phyloP scores from a whole-genome alignment of 1,139 yeast species.

The Sugiyamaella japonica region DNA sequence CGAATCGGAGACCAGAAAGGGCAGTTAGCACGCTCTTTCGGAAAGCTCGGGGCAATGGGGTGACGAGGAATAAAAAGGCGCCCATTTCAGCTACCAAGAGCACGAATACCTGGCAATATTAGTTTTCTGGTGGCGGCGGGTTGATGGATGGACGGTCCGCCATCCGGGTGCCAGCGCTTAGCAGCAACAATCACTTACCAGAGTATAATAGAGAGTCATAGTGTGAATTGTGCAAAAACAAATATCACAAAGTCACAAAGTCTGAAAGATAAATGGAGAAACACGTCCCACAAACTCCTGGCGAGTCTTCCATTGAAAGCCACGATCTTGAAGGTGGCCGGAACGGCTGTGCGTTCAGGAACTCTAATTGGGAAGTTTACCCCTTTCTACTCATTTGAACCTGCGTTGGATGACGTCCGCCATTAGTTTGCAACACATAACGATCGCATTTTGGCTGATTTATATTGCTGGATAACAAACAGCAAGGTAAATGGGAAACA shows the following conservation, averaged over 20 bases:
- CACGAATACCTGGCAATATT: constrained; percentile 53
- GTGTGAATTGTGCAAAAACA: background rate
- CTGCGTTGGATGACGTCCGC: background rate
- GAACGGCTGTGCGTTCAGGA: background rate
- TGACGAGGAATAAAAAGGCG: constrained; percentile 75
- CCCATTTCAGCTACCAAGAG: constrained; percentile 75
- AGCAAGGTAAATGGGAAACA: too few species aligned
- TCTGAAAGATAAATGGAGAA: background rate
- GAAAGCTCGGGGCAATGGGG: constrained; percentile 78
- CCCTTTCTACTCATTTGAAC: background rate
- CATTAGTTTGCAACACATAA: background rate
- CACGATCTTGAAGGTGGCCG: background rate
- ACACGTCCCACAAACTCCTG: background rate
- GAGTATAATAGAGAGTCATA: constrained; percentile 74
- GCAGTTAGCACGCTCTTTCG: constrained; percentile 68
- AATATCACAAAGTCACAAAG: background rate
- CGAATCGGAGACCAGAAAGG: constrained; percentile 67
- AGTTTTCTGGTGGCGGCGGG: background rate
- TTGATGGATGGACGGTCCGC: background rate
- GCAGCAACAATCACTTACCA: constrained; percentile 43
- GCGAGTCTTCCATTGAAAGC: background rate
- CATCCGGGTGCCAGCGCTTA: too few species aligned
- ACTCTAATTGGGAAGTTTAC: background rate
- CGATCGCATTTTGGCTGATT: background rate
- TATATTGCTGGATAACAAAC: background rate